Evolutionary conservation across 192 early-diverging fungal genomes (phyloP).

Genomic region (Globomyces pollinis-pini): DNA sequence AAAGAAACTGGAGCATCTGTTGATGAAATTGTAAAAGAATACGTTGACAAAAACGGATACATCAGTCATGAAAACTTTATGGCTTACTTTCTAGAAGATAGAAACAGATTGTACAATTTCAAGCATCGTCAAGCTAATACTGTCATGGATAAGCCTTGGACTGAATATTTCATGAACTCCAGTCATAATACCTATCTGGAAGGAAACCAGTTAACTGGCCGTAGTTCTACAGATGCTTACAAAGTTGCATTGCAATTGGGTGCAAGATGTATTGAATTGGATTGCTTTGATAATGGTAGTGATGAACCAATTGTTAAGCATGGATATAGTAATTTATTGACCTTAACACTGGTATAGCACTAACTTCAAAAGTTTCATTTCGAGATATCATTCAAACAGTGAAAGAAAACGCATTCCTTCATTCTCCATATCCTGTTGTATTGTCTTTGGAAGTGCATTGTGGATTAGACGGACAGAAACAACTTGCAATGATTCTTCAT

Average conservation of each 20-base stretch:
- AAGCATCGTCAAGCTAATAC: background rate
- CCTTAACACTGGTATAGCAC: too few species aligned
- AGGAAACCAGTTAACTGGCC: conserved; percentile 11
- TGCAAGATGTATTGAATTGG: conserved; percentile 71
- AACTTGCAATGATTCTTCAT: conserved; percentile 55
- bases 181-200: conserved; percentile 17
- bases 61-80: background rate
- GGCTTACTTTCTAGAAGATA: background rate
- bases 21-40: background rate
- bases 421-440: conserved; percentile 64
- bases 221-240: background rate
- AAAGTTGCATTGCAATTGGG: conserved; percentile 49
- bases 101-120: background rate
- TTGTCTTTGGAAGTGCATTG: conserved; percentile 70
- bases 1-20: too few species aligned
- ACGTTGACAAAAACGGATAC: background rate
- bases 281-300: conserved; percentile 71
- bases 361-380: conserved; percentile 65
- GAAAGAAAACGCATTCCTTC: conserved; percentile 61
- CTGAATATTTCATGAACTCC: conserved; percentile 11
- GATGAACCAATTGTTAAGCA: conserved; percentile 62
- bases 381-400: conserved; percentile 65
- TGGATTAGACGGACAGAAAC: conserved; percentile 49
- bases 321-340: too few species aligned
- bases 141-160: conserved; percentile 15